Evolutionary conservation across 2,329 filamentous ascomycete species (phyloP).

Genomic region (Dryadomyces quercus-mongolicae): DNA sequence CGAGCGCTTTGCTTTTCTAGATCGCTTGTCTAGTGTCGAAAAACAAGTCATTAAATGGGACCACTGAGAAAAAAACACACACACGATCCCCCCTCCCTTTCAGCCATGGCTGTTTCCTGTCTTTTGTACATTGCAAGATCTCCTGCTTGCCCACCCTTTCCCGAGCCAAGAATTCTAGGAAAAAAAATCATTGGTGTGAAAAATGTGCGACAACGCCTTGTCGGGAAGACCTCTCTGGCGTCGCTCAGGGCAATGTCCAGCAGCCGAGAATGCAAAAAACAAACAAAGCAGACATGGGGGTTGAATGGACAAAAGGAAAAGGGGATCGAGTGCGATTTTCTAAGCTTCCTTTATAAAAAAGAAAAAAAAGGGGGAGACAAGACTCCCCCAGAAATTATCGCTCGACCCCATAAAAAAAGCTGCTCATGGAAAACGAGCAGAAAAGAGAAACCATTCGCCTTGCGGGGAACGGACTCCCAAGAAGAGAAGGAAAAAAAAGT

Average conservation of each 20-base stretch:
- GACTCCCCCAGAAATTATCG: neutral
- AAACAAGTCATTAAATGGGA: neutral
- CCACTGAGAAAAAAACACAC: neutral
- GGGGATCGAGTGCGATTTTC: neutral
- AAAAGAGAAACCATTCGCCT: neutral
- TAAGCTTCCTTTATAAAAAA: neutral
- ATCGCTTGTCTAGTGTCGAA: constrained; percentile 3
- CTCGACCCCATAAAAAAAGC: neutral
- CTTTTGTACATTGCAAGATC: neutral
- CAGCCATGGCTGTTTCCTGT: neutral
- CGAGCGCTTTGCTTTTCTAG: neutral
- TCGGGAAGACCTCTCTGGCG: neutral
- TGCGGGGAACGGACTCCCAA: too few relatives aligned
- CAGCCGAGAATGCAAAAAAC: constrained; percentile 8
- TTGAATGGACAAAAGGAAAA: neutral
- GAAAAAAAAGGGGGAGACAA: neutral
- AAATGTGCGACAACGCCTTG: neutral
- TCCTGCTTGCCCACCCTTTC: neutral
- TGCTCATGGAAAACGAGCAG: too few relatives aligned
- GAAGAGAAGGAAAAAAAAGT: neutral
- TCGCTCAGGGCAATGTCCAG: constrained; percentile 4
- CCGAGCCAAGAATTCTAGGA: neutral
- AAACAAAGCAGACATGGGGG: neutral
- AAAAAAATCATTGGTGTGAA: neutral
- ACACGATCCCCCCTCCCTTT: neutral